Conservation (phyloP, 768 basidiomycete genomes). For the Boletus speciosus region DNA sequence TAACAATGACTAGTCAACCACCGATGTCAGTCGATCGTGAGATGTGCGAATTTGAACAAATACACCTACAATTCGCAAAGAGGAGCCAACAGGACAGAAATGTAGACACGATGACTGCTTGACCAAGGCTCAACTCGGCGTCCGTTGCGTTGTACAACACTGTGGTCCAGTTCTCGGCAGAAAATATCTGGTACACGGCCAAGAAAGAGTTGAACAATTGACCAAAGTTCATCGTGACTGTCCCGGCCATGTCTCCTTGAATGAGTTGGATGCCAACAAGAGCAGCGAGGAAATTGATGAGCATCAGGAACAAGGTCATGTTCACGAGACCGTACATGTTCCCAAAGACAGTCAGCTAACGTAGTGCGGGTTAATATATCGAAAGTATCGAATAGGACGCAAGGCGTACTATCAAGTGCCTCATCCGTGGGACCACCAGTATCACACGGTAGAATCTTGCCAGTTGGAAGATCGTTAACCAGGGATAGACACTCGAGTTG, state of each 20-base stretch:
- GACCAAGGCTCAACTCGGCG: slow-evolving; percentile 62
- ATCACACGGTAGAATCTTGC: slow-evolving; percentile 90
- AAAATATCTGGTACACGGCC: slow-evolving; percentile 84
- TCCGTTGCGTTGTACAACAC: slow-evolving; percentile 59
- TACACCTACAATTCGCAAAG: slow-evolving; percentile 79
- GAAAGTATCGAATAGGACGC: neutral
- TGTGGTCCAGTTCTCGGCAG: slow-evolving; percentile 93
- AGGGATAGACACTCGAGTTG: slow-evolving; percentile 64
- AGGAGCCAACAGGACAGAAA: slow-evolving; percentile 84
- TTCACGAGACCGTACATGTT: slow-evolving; percentile 88
- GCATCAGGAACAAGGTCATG: slow-evolving; percentile 86
- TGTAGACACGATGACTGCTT: slow-evolving; percentile 64
- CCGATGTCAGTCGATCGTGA: slow-evolving; percentile 1
- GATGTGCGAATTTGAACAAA: neutral
- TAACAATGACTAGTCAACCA: slow-evolving; percentile 64
- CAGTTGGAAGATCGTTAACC: slow-evolving; percentile 88
- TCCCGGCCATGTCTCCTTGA: slow-evolving; percentile 68
- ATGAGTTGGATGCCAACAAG: slow-evolving; percentile 81
- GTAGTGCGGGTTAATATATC: slow-evolving; percentile 5
- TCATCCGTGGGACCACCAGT: slow-evolving; percentile 86
- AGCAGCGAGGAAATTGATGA: slow-evolving; percentile 84
- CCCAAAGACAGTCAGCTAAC: slow-evolving; percentile 81
- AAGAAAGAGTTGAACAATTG: slow-evolving; percentile 83
- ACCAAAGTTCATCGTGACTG: slow-evolving; percentile 65
- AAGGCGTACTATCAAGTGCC: slow-evolving; percentile 66